These are phyloP conservation scores for Monosporascus sp. DNA, from an alignment of 2,329 filamentous ascomycete genomes.

Conservation along the genomic window DNA sequence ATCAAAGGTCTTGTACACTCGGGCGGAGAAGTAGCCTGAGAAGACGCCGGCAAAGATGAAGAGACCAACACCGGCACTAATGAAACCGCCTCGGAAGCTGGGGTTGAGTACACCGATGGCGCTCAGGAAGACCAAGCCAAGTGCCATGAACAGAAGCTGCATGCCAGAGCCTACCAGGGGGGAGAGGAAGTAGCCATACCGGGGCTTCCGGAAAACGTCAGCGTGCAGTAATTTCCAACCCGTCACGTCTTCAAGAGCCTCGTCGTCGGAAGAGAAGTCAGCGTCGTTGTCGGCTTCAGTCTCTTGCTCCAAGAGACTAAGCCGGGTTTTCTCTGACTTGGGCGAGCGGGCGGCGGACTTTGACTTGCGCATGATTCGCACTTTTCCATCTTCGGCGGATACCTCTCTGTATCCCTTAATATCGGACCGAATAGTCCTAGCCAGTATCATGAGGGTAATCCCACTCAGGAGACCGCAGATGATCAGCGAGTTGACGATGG, in stretches of 20 bases:
- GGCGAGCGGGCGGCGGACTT: constrained; percentile 40
- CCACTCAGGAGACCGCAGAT: constrained; percentile 76
- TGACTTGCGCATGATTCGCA: constrained; percentile 44
- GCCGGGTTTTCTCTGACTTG: constrained; percentile 45
- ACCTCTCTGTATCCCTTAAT: constrained; percentile 70
- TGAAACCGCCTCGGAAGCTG: constrained; percentile 83
- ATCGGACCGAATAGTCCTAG: constrained; percentile 72
- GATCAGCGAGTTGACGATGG: constrained; percentile 80
- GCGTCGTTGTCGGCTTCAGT: constrained; percentile 48
- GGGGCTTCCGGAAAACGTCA: constrained; percentile 78
- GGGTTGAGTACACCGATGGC: constrained; percentile 77
- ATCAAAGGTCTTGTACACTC: constrained; percentile 79
- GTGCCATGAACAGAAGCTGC: constrained; percentile 78
- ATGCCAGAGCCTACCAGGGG: constrained; percentile 80
- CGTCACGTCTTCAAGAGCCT: constrained; percentile 71
- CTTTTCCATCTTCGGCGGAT: constrained; percentile 61
- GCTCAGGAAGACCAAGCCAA: constrained; percentile 66
- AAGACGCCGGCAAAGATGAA: constrained; percentile 81
- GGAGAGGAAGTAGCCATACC: constrained; percentile 67
- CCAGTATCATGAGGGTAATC: constrained; percentile 75
- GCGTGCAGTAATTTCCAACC: constrained; percentile 86
- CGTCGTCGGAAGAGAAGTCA: constrained; percentile 62
- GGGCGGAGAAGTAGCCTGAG: constrained; percentile 81
- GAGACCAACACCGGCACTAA: constrained; percentile 76
- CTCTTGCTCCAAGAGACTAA: constrained; percentile 56